Conservation (phyloP, 257 asterid species). For the Verbascum thapsus region DNA sequence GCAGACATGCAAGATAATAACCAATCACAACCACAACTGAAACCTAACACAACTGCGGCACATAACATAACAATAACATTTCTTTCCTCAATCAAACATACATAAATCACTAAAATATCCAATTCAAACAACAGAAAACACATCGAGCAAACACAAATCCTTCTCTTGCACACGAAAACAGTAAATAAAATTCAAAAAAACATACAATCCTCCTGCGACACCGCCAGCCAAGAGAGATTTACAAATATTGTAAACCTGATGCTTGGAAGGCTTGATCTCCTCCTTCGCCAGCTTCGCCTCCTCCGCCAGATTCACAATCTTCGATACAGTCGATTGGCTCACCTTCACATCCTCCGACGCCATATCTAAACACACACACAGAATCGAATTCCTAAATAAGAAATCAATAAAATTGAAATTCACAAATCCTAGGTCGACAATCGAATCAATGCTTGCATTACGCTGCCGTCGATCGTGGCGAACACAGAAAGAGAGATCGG, state of each 20-base stretch:
- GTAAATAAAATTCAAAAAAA: neutral
- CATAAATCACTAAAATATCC: constrained; percentile 3
- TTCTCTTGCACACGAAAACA: neutral
- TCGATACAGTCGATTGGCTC: constrained; percentile 76
- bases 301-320: constrained; percentile 84
- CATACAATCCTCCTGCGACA: constrained; percentile 90
- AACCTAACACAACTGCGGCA: neutral
- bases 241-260: constrained; percentile 63
- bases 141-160: neutral
- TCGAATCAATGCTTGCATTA: constrained; percentile 26
- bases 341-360: constrained; percentile 89
- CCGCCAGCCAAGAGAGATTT: constrained; percentile 90
- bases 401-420: neutral
- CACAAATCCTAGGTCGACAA: constrained; percentile 26
- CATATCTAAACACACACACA: constrained; percentile 39
- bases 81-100: neutral
- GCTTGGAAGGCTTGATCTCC: constrained; percentile 67
- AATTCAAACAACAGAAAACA: constrained; percentile 7
- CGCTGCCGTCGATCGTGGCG: constrained; percentile 18
- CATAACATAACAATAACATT: too few relatives aligned
- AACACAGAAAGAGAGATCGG: neutral
- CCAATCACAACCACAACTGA: neutral
- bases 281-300: constrained; percentile 84
- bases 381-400: too few relatives aligned
- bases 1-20: neutral